Base-by-base conservation (phyloP, 768 basidiomycete species). In the Tulasnella sp. region DNA sequence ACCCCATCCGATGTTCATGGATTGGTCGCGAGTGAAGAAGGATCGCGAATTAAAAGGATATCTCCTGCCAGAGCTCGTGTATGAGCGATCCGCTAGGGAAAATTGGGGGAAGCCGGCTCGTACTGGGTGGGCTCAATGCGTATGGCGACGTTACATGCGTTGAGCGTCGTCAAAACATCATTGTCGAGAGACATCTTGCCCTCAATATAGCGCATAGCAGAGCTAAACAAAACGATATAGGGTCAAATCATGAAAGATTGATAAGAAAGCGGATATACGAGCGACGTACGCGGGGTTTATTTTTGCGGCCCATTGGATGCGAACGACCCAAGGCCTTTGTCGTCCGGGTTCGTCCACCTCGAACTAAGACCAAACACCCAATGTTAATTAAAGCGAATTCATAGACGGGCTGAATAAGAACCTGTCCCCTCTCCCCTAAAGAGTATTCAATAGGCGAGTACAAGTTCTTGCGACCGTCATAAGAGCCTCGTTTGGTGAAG, bases 391-490 rank as follows among this genome's bases (percentile, higher is more conserved):
- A 25, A 29, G 29, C 0, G 0, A 14, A 0, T 25, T 17, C 3
- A 29, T 3, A 34, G 58, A 12, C 14, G 31, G 31, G 31, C 5
- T 64, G 9, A 15, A 3, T 14, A 64, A 8, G 25, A 25, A 64
- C 58, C 11, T 64, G 15, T 34, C 14, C 58, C 14, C 31, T 64
- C 3, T 64, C 31, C 25, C 58, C 82, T 40, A 94, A 89, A 0
- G 90, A 88, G 12, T 93, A 84, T 75, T 87, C 85, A 42, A 87
- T 85, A 17, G 88, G 83, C 34, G 90, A 85, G 79, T 92, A 94
- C 67, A 90, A 81, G 78, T 93, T 94, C 82, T 93, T 94, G 58
- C 91, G 86, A 0, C 93, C 92, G 77, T 94, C 93, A 77, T 93
- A 94, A 1, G 88, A 92, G 25, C 86, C 90, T 17, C 86, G 88